Base-by-base conservation (phyloP, 768 basidiomycete genomes). In the Phylloporus rhodoxanthus region DNA sequence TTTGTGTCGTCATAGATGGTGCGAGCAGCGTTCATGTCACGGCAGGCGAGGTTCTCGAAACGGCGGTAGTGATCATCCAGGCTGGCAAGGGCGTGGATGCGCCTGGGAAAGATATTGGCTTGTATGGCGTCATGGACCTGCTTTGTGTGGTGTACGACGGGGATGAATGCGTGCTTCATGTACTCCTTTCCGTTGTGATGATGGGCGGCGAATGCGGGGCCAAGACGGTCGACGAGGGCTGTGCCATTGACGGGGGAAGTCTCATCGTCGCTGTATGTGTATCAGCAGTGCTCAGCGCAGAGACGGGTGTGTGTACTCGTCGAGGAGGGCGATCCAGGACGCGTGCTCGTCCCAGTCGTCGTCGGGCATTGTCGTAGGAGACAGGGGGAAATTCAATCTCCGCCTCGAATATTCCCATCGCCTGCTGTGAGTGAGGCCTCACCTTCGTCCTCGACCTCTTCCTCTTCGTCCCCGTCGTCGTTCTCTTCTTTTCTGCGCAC, bases 21-120 rank as follows among this genome's bases (percentile, higher is more conserved):
- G 53, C 66, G 68, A 17, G 78, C 49, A 19, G 73, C 69, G 47
- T 73, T 68, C 50, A 78, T 67, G 51, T 78, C 75, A 29, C 65
- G 67, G 26, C 77, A 67, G 14, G 68, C 65, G 15, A 72, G 58
- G 1, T 61, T 57, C 59, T 87, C 85, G 43, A 76, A 65, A 10
- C 68, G 69, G 58, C 78, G 79, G 62, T 80, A 76, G 19, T 73
- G 77, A 15, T 74, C 72, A 59, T 84, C 76, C 65, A 85, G 79
- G 6, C 67, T 61, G 10, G 78, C 62, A 30, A 85, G 61, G 7
- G 78, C 82, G 4, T 63, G 63, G 1, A 61, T 54, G 23, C 64
- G 65, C 14, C 57, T 51, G 0, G 68, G 51, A 43, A 71, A 63
- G 25, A 69, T 59, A 57, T 71, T 59, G 28, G 62, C 53, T 21